Percentiles rank a stretch among this genome's conserved stretches.
Evolutionary conservation across 805 yeast species (phyloP).

Genomic region (Lipomyces anomalus): DNA sequence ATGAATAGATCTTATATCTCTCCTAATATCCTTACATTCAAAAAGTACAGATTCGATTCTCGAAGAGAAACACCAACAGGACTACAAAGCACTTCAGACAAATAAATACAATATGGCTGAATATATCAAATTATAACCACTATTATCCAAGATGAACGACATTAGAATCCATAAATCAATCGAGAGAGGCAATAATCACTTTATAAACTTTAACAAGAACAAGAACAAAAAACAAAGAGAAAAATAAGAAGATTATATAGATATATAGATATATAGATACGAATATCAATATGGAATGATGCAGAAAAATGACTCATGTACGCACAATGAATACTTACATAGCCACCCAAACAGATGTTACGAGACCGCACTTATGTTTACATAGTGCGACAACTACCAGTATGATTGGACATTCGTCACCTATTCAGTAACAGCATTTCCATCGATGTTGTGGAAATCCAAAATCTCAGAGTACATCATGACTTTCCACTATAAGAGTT

Average conservation of each 20-base stretch:
- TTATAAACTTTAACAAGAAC: background rate
- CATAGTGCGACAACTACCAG: too few species aligned
- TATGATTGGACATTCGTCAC: too few species aligned
- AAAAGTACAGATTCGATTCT: background rate
- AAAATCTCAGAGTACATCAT: slow-evolving; percentile 98
- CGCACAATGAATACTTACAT: too few species aligned
- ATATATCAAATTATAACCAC: slow-evolving; percentile 1
- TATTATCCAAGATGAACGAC: background rate
- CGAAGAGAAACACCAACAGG: background rate
- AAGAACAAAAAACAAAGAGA: background rate
- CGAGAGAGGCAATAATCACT: background rate
- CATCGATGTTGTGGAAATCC: slow-evolving; percentile 86
- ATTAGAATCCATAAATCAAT: background rate
- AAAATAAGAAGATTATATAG: background rate
- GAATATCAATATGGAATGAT: background rate
- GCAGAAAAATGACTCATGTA: too few species aligned
- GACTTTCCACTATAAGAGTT: slow-evolving; percentile 62
- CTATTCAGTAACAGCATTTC: slow-evolving; percentile 2
- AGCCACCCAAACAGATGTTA: too few species aligned
- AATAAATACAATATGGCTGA: background rate
- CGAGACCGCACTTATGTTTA: too few species aligned
- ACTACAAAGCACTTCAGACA: background rate
- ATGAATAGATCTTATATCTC: too few species aligned
- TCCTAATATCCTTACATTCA: too few species aligned
- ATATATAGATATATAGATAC: background rate